Evolutionary conservation across 345 rosid genomes (phyloP).

Genomic region (Citrus hindsii): DNA sequence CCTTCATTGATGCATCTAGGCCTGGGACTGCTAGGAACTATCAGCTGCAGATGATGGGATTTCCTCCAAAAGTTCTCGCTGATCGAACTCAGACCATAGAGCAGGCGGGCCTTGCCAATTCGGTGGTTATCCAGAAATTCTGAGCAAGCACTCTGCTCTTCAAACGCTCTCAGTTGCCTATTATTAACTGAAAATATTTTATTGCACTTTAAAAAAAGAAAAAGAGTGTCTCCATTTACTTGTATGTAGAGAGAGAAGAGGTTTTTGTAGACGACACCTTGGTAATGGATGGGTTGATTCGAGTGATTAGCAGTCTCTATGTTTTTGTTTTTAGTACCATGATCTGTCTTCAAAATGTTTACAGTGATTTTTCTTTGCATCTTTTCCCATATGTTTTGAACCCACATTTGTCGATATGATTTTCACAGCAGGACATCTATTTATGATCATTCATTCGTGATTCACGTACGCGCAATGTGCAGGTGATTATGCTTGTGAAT

Average conservation of each 20-base stretch:
- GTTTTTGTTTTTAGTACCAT: neutral
- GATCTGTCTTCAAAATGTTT: neutral
- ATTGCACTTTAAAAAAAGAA: neutral
- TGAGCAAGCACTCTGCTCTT: conserved; percentile 23
- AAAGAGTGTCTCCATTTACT: neutral
- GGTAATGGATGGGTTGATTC: conserved; percentile 5
- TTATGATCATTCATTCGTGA: no score
- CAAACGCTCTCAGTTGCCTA: neutral
- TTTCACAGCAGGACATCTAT: neutral
- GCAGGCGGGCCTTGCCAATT: conserved; percentile 77
- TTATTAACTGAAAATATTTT: conserved; percentile 3
- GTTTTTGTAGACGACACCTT: conserved; percentile 5
- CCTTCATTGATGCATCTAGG: conserved; percentile 60
- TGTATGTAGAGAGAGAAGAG: conserved; percentile 1
- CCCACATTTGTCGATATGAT: neutral
- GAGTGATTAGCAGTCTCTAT: no score
- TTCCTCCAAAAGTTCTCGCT: conserved; percentile 82
- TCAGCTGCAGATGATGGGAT: conserved; percentile 89
- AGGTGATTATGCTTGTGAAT: neutral
- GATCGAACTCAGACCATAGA: conserved; percentile 66
- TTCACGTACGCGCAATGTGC: neutral
- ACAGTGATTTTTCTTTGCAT: neutral
- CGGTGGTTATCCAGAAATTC: conserved; percentile 82
- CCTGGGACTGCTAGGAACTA: conserved; percentile 54
- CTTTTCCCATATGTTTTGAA: neutral